These are phyloP conservation scores for Pleurostoma richardsiae DNA, from an alignment of 2,329 filamentous ascomycete species.

Conservation along the genomic window DNA sequence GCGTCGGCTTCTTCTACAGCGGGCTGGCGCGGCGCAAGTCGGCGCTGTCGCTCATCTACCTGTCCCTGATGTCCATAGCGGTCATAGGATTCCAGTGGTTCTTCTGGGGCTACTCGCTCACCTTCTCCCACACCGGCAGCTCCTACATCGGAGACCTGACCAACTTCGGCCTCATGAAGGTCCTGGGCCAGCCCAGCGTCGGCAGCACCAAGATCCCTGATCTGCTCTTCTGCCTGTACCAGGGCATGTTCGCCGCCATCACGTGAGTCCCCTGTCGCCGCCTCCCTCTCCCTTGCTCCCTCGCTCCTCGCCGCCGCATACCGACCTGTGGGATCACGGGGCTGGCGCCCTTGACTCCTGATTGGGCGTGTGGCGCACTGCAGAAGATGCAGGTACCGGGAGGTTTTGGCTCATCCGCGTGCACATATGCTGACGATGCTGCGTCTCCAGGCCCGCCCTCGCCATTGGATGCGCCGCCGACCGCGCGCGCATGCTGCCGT, in stretches of 20 bases:
- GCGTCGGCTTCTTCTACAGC: constrained; percentile 92
- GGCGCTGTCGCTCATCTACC: constrained; percentile 78
- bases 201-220: constrained; percentile 71
- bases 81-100: constrained; percentile 90
- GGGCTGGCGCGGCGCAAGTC: constrained; percentile 86
- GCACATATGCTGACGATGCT: background rate
- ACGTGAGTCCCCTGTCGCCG: constrained; percentile 53
- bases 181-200: constrained; percentile 70
- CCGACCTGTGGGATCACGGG: background rate
- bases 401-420: no score
- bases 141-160: constrained; percentile 73
- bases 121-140: constrained; percentile 77
- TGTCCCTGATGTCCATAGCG: constrained; percentile 75
- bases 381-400: no score
- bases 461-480: constrained; percentile 57
- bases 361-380: no score
- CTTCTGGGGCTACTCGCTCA: constrained; percentile 87
- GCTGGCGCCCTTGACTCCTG: no score
- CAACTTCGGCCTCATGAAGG: constrained; percentile 77
- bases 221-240: constrained; percentile 78
- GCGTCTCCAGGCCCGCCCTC: constrained; percentile 40
- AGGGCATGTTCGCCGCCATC: constrained; percentile 86
- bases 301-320: background rate
- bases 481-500: constrained; percentile 56
- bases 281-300: background rate